phyloP scores from a whole-genome alignment of 2,329 filamentous ascomycete species.

The Hypoxylon sp. region DNA sequence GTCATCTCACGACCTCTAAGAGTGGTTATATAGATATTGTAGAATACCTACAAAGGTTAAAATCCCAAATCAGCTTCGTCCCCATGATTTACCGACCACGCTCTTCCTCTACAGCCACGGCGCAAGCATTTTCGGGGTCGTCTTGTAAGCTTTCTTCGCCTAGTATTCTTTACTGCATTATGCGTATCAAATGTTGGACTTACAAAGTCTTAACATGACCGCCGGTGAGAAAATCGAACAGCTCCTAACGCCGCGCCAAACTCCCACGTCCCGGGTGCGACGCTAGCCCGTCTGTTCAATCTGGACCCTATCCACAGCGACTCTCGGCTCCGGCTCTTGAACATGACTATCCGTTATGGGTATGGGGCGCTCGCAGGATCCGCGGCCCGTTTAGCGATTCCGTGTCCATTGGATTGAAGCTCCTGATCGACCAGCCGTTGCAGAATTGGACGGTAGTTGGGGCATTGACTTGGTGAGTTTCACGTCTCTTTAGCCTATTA shows the following conservation, averaged over 20 bases:
- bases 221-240: slow-evolving; percentile 1
- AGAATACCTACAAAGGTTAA: too few species aligned
- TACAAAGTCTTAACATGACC: background rate
- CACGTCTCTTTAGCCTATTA: background rate
- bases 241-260: background rate
- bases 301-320: background rate
- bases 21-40: background rate
- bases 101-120: slow-evolving; percentile 5
- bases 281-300: background rate
- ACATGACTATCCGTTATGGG: background rate
- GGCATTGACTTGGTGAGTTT: slow-evolving; percentile 9
- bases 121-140: background rate
- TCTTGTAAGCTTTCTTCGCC: background rate
- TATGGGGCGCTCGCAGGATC: background rate
- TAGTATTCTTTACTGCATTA: too few species aligned
- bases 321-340: background rate
- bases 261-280: background rate
- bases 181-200: too few species aligned
- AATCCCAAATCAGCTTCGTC: background rate
- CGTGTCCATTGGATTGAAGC: background rate
- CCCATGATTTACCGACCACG: background rate
- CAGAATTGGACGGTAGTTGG: slow-evolving; percentile 10
- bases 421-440: slow-evolving; percentile 8
- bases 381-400: slow-evolving; percentile 10
- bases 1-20: background rate